Base-by-base conservation (phyloP, 2,329 filamentous ascomycete genomes). In the Huntiella abstrusa region DNA sequence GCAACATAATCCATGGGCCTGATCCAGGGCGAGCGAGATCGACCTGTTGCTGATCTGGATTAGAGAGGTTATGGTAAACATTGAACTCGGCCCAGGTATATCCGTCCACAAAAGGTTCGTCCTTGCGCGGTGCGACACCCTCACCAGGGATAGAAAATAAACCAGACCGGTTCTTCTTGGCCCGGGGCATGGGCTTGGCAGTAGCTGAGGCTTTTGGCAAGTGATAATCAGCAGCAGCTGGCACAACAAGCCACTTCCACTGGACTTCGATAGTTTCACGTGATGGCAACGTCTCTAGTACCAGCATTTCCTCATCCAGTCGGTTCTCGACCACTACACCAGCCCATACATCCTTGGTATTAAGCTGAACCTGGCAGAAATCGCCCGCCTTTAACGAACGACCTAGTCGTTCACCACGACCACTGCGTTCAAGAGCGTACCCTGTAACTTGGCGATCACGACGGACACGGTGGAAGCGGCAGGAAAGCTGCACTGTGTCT, bases 391-490 rank as follows among this genome's bases (percentile, higher is more conserved):
- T 73, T 49, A 94, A 66, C 1, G 70, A 70, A 45, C 70, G 70
- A 1, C 84, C 85, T 38, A 77, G 79, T 48, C 76, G 70, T 44
- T 71, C 70, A 47, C 91, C 73, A 51, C 77, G 74, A 47, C 74
- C 66, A 58, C 82, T 79, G 45, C 73, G 70, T 55, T 91, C 86
- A 51, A 91, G 64, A 1, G 68, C 64, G 46, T 83, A 75, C 33
- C 73, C 71, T 46, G 83, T 75, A 43, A 78, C 61, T 53, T 81
- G 83, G 62, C 80, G 84, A 51, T 85, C 78, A 55, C 91, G 78
- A 65, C 91, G 93, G 11, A 82, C 77, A 43, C 91, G 76, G 60
- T 98, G 91, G 63, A 93, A 94, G 50, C 87, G 83, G 64, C 91
- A 98, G 54, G 83, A 85, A 59, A 96, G 87, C 57, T 94, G 85